These are phyloP conservation scores for Golovinomyces cichoracearum DNA, from an alignment of 2,329 filamentous ascomycete species.

Conservation along the genomic window DNA sequence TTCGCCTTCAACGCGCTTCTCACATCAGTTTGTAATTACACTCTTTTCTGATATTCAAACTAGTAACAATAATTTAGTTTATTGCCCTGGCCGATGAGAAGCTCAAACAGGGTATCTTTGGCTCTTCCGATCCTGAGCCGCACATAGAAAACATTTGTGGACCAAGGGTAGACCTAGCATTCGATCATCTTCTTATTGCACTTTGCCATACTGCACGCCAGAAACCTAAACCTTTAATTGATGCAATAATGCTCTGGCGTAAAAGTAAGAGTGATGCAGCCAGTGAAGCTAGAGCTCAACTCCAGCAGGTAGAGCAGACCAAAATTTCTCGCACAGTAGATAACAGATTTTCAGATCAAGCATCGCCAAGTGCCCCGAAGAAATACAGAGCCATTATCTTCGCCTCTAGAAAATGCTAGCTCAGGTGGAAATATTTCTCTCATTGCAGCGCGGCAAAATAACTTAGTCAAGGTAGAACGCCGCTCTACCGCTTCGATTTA, in stretches of 20 bases:
- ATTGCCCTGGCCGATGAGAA: slow-evolving; percentile 93
- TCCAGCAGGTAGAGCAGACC: slow-evolving; percentile 22
- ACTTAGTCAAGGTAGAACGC: slow-evolving; percentile 56
- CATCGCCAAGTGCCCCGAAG: slow-evolving; percentile 28
- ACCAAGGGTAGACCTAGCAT: slow-evolving; percentile 59
- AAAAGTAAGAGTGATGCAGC: slow-evolving; percentile 86
- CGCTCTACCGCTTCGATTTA: slow-evolving; percentile 89
- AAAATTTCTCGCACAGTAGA: neutral
- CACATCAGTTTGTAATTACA: slow-evolving; percentile 39
- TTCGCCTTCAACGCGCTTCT: slow-evolving; percentile 93
- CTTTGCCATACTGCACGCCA: slow-evolving; percentile 83
- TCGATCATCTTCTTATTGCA: slow-evolving; percentile 82
- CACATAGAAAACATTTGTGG: slow-evolving; percentile 78
- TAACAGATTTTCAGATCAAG: neutral
- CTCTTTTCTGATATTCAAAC: slow-evolving; percentile 1
- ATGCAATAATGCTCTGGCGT: slow-evolving; percentile 94
- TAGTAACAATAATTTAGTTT: slow-evolving; percentile 31
- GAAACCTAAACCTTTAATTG: slow-evolving; percentile 83
- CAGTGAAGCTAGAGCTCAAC: slow-evolving; percentile 34
- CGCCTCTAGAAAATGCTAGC: slow-evolving; percentile 7
- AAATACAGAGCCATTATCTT: slow-evolving; percentile 40
- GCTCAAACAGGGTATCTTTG: slow-evolving; percentile 64
- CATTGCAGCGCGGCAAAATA: slow-evolving; percentile 32
- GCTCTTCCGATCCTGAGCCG: slow-evolving; percentile 54
- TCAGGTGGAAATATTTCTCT: slow-evolving; percentile 8